Evolutionary conservation across 257 asterid species (phyloP), one percentile per base, ranked within the genome.

Genomic region (Anisodus acutangulus): DNA sequence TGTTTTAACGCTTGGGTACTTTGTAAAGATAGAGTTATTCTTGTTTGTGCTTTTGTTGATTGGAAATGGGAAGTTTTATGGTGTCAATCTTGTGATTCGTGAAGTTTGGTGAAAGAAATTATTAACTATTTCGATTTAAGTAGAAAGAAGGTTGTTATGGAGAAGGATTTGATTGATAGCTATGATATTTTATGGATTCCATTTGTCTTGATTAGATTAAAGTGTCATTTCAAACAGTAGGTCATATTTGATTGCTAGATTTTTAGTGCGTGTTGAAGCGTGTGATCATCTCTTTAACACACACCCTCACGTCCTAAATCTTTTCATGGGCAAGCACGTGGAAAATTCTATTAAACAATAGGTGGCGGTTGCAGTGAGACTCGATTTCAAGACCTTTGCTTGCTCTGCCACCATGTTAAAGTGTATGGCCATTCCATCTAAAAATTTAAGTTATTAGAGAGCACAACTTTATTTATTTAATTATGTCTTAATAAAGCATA

Each of bases 401-500:
- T n/a, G n/a, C n/a, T n/a, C n/a, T n/a, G n/a, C n/a, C n/a, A n/a
- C n/a, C n/a, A n/a, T n/a, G n/a, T n/a, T n/a, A n/a, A n/a, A n/a
- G n/a, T n/a, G n/a, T n/a, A n/a, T n/a, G 31, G 0, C 31, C 31
- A 1, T 0, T 1, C 31, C 31, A 0, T 26, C 31, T 1, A 26
- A 0, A 1, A 26, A 26, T 1, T 1, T 1, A 0, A 1, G 1
- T 0, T 1, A 26, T 26, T 0, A 0, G 31, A 1, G 31, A 26
- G 31, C 31, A 0, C 1, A 26, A 1, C 1, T 26, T 1, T 0
- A 0, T 1, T 26, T 0, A 0, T 1, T 1, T 26, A 0, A 0
- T 26, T 26, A 26, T 26, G 1, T 26, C 31, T 26, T 26, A 26
- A 26, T 26, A 26, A 0, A 0, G 31, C 31, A 1, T 26, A 1